Conservation (phyloP, 768 basidiomycete genomes). For the Tulasnella sp. region DNA sequence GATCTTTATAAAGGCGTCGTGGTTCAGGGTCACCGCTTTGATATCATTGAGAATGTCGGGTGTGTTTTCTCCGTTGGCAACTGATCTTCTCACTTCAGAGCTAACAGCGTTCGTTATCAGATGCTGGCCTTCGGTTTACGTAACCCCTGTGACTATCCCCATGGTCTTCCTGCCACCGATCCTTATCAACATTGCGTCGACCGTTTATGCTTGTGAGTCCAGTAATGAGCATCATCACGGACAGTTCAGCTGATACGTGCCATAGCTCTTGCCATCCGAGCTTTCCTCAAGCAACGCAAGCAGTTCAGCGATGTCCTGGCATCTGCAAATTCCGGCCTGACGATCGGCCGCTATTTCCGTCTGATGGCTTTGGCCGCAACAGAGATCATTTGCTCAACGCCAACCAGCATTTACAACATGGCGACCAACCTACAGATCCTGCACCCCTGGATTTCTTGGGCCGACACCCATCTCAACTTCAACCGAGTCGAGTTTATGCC, state of each 20-base stretch:
- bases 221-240: too few relatives aligned
- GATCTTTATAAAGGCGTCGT: too few relatives aligned
- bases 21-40: slow-evolving; percentile 58
- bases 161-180: slow-evolving; percentile 49
- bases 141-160: slow-evolving; percentile 46
- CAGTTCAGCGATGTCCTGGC: slow-evolving; percentile 21
- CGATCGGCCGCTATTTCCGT: slow-evolving; percentile 37
- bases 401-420: slow-evolving; percentile 28
- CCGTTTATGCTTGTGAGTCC: slow-evolving; percentile 48
- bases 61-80: too few relatives aligned
- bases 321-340: slow-evolving; percentile 31
- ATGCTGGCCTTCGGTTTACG: slow-evolving; percentile 52
- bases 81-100: too few relatives aligned
- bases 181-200: slow-evolving; percentile 44
- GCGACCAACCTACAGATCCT: slow-evolving; percentile 2
- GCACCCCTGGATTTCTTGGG: slow-evolving; percentile 32
- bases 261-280: slow-evolving; percentile 27
- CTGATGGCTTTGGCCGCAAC: slow-evolving; percentile 37
- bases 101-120: too few relatives aligned
- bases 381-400: slow-evolving; percentile 33
- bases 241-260: too few relatives aligned
- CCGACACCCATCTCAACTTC: slow-evolving; percentile 29
- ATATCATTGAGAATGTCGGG: slow-evolving; percentile 53
- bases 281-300: slow-evolving; percentile 25
- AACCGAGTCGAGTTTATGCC: slow-evolving; percentile 30